Evolutionary conservation across 2,329 filamentous ascomycete genomes (phyloP), one percentile per base, ranked within the genome.

Genomic region (Cryoendolithus antarcticus): DNA sequence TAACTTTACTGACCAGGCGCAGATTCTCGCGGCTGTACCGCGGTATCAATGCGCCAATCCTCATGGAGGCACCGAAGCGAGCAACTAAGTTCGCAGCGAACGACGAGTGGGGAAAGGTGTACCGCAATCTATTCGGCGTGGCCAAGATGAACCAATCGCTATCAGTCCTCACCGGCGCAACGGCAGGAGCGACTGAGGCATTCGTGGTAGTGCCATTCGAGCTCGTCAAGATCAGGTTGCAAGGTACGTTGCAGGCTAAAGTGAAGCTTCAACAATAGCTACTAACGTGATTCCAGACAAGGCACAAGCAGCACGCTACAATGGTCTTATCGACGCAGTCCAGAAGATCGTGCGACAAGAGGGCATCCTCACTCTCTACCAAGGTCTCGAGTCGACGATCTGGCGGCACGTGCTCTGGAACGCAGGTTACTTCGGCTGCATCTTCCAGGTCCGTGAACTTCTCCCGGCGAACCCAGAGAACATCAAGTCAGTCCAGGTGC

Each of bases 41-140:
- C 51, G 91, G 91, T 58, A 98, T 98, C 63, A 79, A 75, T 33
- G 89, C 91, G 19, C 91, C 91, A 37, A 96, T 98, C 58, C 74
- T 96, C 51, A 98, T 98, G 89, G 89, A 96, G 66, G 88, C 88
- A 41, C 80, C 84, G 64, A 94, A 94, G 76, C 78, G 70, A 67
- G 89, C 89, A 32, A 96, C 86, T 69, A 98, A 98, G 66, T 98
- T 98, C 65, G 89, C 91, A 34, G 91, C 91, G 66, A 98, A 98
- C 66, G 91, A 98, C 62, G 85, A 89, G 62, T 98, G 91, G 91
- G 91, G 91, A 55, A 78, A 86, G 65, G 75, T 95, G 66, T 98
- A 93, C 71, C 83, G 86, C 60, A 81, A 82, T 51, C 61, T 82
- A 37, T 96, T 98, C 60, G 86, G 84, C 49, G 72, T 82, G 40